These are phyloP conservation scores for Penicillium hordei DNA, from an alignment of 2,329 filamentous ascomycete species.

Conservation along the genomic window DNA sequence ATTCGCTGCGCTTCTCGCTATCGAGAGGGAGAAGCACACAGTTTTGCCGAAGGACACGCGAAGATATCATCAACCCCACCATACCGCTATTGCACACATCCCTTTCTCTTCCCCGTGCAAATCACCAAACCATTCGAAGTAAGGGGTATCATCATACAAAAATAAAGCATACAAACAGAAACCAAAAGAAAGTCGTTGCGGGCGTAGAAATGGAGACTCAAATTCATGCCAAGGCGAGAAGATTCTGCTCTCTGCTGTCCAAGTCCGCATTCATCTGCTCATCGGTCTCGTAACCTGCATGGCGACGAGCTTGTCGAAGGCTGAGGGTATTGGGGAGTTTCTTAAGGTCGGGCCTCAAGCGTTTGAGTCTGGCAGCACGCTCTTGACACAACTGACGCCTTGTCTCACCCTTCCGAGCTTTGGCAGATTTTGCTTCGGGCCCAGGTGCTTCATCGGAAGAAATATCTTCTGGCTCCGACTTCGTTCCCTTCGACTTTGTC, in stretches of 20 bases:
- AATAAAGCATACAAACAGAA: conserved; percentile 9
- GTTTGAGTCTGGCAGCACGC: conserved; percentile 32
- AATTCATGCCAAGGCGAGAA: conserved; percentile 1
- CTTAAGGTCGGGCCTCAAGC: conserved; percentile 31
- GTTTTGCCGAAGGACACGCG: neutral
- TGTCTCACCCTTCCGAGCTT: conserved; percentile 27
- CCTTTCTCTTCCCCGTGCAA: neutral
- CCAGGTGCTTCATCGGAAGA: conserved; percentile 4
- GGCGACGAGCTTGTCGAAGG: conserved; percentile 30
- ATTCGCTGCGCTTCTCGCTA: neutral
- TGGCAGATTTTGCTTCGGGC: conserved; percentile 12
- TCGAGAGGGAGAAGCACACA: neutral
- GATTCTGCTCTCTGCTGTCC: conserved; percentile 23
- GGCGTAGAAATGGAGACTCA: neutral
- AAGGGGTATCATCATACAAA: conserved; percentile 16
- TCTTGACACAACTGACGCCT: conserved; percentile 30
- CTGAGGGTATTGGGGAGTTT: conserved; percentile 28
- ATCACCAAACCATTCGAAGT: conserved; percentile 9
- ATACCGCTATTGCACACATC: neutral
- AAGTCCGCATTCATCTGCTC: conserved; percentile 37
- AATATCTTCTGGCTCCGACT: conserved; percentile 6
- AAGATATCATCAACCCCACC: neutral
- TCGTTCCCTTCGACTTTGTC: neutral
- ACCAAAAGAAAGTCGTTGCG: conserved; percentile 10
- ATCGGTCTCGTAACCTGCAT: conserved; percentile 34